A percentile compares a stretch with the other conserved stretches of the same genome.
Evolutionary conservation across 192 early-diverging fungal genomes (phyloP).

Genomic region (Funneliformis geosporum): DNA sequence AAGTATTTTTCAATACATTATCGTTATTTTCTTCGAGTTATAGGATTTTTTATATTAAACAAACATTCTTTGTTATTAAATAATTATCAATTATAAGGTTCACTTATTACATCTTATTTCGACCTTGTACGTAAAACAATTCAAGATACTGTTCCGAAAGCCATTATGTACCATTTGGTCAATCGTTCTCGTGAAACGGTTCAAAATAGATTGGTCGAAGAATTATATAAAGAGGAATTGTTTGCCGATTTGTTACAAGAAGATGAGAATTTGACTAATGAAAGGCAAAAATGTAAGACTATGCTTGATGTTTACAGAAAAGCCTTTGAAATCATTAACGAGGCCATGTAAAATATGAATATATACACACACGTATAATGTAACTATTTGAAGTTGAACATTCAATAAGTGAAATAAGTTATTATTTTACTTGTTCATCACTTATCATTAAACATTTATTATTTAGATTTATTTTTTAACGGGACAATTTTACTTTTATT

Average conservation of each 20-base stretch:
- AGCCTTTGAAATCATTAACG: slow-evolving; percentile 71
- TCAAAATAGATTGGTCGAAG: slow-evolving; percentile 75
- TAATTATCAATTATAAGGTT: slow-evolving; percentile 39
- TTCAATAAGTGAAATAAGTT: no score
- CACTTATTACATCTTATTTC: slow-evolving; percentile 78
- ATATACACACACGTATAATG: not conserved
- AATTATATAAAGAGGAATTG: slow-evolving; percentile 71
- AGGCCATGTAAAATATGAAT: slow-evolving; percentile 46
- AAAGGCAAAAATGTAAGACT: slow-evolving; percentile 73
- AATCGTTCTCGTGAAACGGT: slow-evolving; percentile 71
- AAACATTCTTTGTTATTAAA: slow-evolving; percentile 5
- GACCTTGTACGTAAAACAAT: slow-evolving; percentile 78
- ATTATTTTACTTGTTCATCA: no score
- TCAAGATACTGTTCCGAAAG: slow-evolving; percentile 80
- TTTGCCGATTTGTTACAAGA: slow-evolving; percentile 74
- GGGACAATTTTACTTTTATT: no score
- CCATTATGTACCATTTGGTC: slow-evolving; percentile 81
- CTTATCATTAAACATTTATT: no score
- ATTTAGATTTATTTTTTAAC: no score
- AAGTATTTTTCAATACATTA: slow-evolving; percentile 31
- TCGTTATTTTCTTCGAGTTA: not conserved
- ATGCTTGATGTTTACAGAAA: slow-evolving; percentile 79
- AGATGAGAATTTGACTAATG: slow-evolving; percentile 68
- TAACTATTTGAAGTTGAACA: not conserved
- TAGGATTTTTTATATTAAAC: not conserved